Base-by-base conservation (phyloP, 208 protist species). In the Acanthamoeba rhysodes region DNA sequence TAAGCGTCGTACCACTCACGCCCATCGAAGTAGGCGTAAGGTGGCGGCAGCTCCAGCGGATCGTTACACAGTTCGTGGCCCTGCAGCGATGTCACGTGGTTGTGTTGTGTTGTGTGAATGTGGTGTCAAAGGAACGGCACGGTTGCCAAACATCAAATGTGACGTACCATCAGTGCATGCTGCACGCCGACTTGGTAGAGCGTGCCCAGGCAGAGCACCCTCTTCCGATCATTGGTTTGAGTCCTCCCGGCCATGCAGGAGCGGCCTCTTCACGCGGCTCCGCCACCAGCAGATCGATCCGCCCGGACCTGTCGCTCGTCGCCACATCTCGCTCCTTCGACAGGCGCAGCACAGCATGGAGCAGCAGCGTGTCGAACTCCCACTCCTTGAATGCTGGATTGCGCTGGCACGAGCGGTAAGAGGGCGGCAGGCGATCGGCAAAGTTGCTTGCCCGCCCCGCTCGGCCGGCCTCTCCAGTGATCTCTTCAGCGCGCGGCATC, bases 121-220 rank as follows among this genome's bases (percentile, higher is more conserved):
- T 1, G 10, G 62, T 29, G 62, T 68, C 9, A 29, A 29, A 4
- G 8, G 62, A 10, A 10, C 29, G 18, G 22, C 24, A 80, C 18
- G 20, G 7, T 16, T 50, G 72, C n/a, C 34, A 45, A 6, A 29
- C 32, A 7, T 24, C 12, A 45, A 80, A 55, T 18, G 29, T 48
- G 74, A 29, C 34, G 74, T 84, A 84, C 74, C 74, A 84, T 37
- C 32, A 84, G 41, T 32, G 74, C 74, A 12, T 84, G 74, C 32
- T 84, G 74, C 3, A 84, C 24, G 41, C 74, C 74, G 74, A 84
- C 74, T 84, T 84, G 74, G 41, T 84, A 84, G 37, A 84, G 74
- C 41, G 74, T 84, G 74, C 74, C 41, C 32, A 84, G 37, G 41
- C 74, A 84, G 10, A 84, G 32, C 41, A 53, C 74, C 16, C 74